Conservation (phyloP, 805 yeast species). For the Kuraishia floccosa region DNA sequence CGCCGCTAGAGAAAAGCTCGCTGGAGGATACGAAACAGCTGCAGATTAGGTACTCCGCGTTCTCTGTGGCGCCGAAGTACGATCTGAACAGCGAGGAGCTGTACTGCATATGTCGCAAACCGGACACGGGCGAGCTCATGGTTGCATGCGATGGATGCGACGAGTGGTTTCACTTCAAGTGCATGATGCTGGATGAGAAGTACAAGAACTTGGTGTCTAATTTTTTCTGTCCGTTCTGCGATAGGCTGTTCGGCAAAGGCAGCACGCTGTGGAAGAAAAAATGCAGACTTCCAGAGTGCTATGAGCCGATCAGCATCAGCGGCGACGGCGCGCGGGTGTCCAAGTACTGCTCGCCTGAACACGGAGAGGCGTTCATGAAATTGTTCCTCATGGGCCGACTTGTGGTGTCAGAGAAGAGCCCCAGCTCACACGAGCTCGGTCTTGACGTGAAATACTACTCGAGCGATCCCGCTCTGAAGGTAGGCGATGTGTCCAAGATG, state of each 20-base stretch:
- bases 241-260: slow-evolving; percentile 31
- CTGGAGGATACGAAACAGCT: slow-evolving; percentile 8
- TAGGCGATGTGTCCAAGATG: slow-evolving; percentile 7
- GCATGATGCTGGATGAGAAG: slow-evolving; percentile 47
- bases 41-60: slow-evolving; percentile 16
- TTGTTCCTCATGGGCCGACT: too few species aligned
- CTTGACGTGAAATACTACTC: too few species aligned
- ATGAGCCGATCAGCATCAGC: slow-evolving; percentile 30
- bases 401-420: slow-evolving; percentile 12
- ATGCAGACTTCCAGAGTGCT: slow-evolving; percentile 54
- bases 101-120: slow-evolving; percentile 67
- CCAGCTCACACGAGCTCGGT: too few species aligned
- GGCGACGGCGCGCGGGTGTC: slow-evolving; percentile 20
- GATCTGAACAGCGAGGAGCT: slow-evolving; percentile 47
- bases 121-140: slow-evolving; percentile 78
- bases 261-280: slow-evolving; percentile 62
- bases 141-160: slow-evolving; percentile 94
- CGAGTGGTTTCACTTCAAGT: slow-evolving; percentile 85
- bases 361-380: slow-evolving; percentile 42
- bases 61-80: slow-evolving; percentile 22
- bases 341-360: slow-evolving; percentile 68
- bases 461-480: slow-evolving; percentile 5
- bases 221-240: slow-evolving; percentile 69
- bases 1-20: too few species aligned
- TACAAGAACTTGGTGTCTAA: slow-evolving; percentile 46